Conservation (phyloP, 1,139 yeast genomes). For the Kodamaea sp. region DNA sequence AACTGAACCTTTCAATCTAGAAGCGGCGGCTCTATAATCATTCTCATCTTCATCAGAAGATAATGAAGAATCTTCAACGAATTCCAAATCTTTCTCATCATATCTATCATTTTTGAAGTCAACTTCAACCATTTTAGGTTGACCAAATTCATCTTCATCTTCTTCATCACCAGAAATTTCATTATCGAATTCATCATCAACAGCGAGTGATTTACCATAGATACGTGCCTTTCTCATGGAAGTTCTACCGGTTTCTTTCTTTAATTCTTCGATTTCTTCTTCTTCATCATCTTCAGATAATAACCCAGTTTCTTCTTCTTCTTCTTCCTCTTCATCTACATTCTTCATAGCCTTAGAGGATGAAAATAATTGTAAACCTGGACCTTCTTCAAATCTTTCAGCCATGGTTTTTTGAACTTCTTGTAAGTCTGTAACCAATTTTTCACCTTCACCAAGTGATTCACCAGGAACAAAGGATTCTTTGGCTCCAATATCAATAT, state of each 20-base stretch:
- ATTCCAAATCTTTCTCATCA: conserved; percentile 49
- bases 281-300: conserved; percentile 28
- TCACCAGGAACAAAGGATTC: conserved; percentile 58
- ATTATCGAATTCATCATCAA: conserved; percentile 49
- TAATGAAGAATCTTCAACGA: conserved; percentile 43
- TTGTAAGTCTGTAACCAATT: conserved; percentile 77
- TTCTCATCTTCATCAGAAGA: conserved; percentile 41
- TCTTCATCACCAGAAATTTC: conserved; percentile 32
- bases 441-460: conserved; percentile 78
- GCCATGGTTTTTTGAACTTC: conserved; percentile 61
- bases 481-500: conserved; percentile 77
- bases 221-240: conserved; percentile 57
- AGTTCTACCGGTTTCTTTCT: conserved; percentile 51
- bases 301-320: conserved; percentile 34
- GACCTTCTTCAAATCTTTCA: conserved; percentile 56
- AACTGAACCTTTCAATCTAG: conserved; percentile 38
- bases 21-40: conserved; percentile 42
- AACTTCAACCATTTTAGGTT: conserved; percentile 43
- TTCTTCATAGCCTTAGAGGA: conserved; percentile 50
- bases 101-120: conserved; percentile 41
- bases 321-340: conserved; percentile 35
- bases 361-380: conserved; percentile 72
- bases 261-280: conserved; percentile 26
- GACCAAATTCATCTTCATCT: conserved; percentile 33
- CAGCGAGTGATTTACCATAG: conserved; percentile 50